Conservation (phyloP, 2,329 filamentous ascomycete genomes). For the Plenodomus lindquistii region DNA sequence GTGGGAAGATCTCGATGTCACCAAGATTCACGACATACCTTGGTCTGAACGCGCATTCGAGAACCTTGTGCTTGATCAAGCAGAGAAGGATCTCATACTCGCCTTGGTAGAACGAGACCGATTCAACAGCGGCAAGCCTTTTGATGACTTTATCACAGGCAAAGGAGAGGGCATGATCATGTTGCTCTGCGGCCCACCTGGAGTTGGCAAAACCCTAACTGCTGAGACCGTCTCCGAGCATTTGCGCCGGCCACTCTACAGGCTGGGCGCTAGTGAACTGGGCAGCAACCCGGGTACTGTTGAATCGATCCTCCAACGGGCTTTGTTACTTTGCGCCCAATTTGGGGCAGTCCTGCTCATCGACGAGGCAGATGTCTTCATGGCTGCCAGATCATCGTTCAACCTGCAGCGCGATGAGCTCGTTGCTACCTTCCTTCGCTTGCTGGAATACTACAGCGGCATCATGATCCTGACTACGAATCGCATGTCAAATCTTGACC, state of each 20-base stretch:
- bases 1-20: conserved; percentile 15
- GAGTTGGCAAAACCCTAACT: conserved; percentile 23
- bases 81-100: conserved; percentile 54
- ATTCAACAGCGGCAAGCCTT: conserved; percentile 29
- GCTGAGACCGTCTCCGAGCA: conserved; percentile 11
- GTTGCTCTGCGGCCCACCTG: conserved; percentile 20
- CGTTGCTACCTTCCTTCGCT: conserved; percentile 36
- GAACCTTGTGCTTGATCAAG: conserved; percentile 53
- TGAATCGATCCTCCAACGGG: conserved; percentile 13
- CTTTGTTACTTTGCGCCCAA: conserved; percentile 27
- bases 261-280: conserved; percentile 11
- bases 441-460: conserved; percentile 50
- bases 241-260: conserved; percentile 8
- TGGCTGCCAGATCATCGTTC: conserved; percentile 50
- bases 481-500: conserved; percentile 45
- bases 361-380: conserved; percentile 54
- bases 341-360: conserved; percentile 56
- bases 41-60: conserved; percentile 54
- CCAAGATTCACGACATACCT: conserved; percentile 47
- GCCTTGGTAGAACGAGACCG: conserved; percentile 51
- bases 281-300: conserved; percentile 14
- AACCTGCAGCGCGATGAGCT: conserved; percentile 26
- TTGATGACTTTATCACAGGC: conserved; percentile 52
- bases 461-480: conserved; percentile 53
- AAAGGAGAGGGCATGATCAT: conserved; percentile 26